These are phyloP conservation scores for Annona squamosa DNA, from an alignment of 164 flowering plant species.

Conservation along the genomic window DNA sequence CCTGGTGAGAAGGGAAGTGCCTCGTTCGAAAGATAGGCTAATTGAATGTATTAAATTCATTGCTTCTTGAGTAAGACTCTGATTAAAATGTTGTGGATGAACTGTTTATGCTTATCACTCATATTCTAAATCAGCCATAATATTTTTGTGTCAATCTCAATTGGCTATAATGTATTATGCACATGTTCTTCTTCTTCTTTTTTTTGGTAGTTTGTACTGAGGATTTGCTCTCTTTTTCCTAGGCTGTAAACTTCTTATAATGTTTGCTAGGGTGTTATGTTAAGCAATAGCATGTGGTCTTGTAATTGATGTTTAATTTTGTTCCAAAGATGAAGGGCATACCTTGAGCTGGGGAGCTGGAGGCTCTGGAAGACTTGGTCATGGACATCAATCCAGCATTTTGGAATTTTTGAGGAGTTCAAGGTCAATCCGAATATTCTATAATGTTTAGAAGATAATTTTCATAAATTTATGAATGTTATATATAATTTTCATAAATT, in stretches of 20 bases:
- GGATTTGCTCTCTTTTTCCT: not conserved
- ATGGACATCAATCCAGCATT: constrained; percentile 61
- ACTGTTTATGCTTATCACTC: not conserved
- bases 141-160: not conserved
- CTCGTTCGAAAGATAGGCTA: not conserved
- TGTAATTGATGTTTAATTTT: not conserved
- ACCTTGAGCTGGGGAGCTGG: constrained; percentile 91
- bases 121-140: not conserved
- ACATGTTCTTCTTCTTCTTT: not conserved
- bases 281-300: not conserved
- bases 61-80: not conserved
- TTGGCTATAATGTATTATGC: not conserved
- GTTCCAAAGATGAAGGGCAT: constrained; percentile 56
- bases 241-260: not conserved
- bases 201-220: not conserved
- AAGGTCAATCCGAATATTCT: constrained; percentile 37
- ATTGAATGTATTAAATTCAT: not conserved
- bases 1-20: not conserved
- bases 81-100: not conserved
- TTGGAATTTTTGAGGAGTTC: constrained; percentile 54
- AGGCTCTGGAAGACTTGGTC: constrained; percentile 90
- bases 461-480: not conserved
- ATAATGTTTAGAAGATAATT: not conserved
- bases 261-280: not conserved
- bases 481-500: not conserved